Evolutionary conservation across 495 filamentous ascomycete species (phyloP).

Genomic region (Penicillium cosmopolitanum): DNA sequence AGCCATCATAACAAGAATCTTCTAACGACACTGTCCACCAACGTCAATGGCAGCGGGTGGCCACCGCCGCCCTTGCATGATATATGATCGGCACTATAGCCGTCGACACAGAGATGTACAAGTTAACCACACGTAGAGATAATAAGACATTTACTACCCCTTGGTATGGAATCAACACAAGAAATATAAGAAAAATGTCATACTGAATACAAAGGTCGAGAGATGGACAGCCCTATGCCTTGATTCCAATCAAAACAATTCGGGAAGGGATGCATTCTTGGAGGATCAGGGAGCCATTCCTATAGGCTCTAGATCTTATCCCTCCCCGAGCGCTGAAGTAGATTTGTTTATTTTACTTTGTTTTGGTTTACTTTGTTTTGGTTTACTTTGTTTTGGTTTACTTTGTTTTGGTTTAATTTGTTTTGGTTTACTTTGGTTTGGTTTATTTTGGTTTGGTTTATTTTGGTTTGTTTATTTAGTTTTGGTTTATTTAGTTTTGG

Average conservation of each 20-base stretch:
- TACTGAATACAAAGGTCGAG: conserved; percentile 1
- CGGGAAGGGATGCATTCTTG: conserved; percentile 35
- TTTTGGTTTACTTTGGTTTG: too few species aligned
- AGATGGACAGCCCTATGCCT: conserved; percentile 18
- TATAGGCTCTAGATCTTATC: conserved; percentile 5
- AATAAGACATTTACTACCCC: conserved; percentile 18
- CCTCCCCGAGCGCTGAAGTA: too few species aligned
- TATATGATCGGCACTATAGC: conserved; percentile 18
- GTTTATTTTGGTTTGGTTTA: too few species aligned
- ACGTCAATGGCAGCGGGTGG: conserved; percentile 11
- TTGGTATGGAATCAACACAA: conserved; percentile 24
- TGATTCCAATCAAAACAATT: conserved; percentile 18
- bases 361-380: too few species aligned
- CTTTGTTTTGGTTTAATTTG: too few species aligned
- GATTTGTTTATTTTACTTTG: too few species aligned
- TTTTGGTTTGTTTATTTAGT: too few species aligned
- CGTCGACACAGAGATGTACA: background rate
- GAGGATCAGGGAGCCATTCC: conserved; percentile 9
- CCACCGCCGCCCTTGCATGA: conserved; percentile 21
- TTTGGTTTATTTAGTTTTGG: too few species aligned
- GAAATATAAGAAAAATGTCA: conserved; percentile 9
- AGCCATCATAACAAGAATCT: background rate
- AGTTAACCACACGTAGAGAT: background rate
- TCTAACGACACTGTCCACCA: background rate
- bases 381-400: too few species aligned